Conservation (phyloP, 495 filamentous ascomycete genomes). For the Emericellopsis terricola region DNA sequence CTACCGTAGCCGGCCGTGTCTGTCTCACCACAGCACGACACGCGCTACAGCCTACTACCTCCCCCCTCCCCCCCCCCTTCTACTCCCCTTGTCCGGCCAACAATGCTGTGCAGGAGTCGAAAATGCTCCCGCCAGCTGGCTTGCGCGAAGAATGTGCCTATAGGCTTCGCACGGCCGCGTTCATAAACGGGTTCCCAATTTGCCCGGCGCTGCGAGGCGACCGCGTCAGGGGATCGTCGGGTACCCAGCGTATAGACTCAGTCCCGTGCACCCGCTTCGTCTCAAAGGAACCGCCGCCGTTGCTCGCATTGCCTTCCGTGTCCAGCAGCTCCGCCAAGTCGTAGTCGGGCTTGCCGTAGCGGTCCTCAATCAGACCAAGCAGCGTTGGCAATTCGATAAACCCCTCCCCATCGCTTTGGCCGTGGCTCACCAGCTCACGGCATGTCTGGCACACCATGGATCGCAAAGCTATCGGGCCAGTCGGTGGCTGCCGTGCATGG, state of each 20-base stretch:
- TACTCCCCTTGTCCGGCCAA: no score
- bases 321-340: conserved; percentile 85
- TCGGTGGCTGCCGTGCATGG: conserved; percentile 6
- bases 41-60: no score
- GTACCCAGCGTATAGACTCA: conserved; percentile 42
- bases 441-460: conserved; percentile 31
- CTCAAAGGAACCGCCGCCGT: conserved; percentile 75
- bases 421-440: conserved; percentile 14
- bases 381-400: conserved; percentile 11
- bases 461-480: conserved; percentile 25
- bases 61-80: no score
- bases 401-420: conserved; percentile 10
- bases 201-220: no score
- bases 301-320: conserved; percentile 69
- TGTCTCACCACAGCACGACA: background rate
- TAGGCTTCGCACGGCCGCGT: no score
- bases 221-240: no score
- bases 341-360: conserved; percentile 40
- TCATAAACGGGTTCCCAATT: conserved; percentile 32
- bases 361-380: conserved; percentile 48
- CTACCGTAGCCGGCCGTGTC: background rate
- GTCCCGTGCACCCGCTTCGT: conserved; percentile 28
- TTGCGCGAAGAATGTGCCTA: no score
- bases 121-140: no score
- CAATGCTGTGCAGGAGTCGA: no score